These are phyloP conservation scores for Marasmius sp. DNA, from an alignment of 1,284 basidiomycete genomes.

Conservation along the genomic window DNA sequence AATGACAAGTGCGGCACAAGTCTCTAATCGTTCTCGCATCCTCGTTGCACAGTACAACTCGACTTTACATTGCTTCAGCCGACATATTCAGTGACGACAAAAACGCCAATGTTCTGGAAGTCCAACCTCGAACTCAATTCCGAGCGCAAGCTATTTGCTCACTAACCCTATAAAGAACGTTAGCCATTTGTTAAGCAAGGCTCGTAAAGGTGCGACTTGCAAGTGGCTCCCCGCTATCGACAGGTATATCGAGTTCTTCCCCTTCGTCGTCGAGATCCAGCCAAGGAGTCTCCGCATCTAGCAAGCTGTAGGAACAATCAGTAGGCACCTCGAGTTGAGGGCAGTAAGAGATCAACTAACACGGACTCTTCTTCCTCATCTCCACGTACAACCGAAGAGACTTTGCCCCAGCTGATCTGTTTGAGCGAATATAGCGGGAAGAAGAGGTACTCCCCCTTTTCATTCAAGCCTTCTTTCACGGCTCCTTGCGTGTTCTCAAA, in stretches of 20 bases:
- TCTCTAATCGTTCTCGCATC: too few relatives aligned
- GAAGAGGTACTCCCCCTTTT: neutral
- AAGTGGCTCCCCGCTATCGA: neutral
- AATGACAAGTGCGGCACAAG: too few relatives aligned
- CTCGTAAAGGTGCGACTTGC: neutral
- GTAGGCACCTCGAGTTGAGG: neutral
- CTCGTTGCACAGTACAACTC: too few relatives aligned
- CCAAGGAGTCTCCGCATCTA: neutral
- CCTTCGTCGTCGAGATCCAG: neutral
- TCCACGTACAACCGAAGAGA: neutral
- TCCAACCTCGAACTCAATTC: too few relatives aligned
- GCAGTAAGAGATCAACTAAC: neutral
- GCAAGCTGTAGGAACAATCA: neutral
- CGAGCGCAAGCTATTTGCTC: too few relatives aligned
- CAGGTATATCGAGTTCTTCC: neutral
- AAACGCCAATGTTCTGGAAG: too few relatives aligned
- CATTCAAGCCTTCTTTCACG: neutral
- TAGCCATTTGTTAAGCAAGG: neutral
- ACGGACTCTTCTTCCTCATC: neutral
- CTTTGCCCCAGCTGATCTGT: neutral
- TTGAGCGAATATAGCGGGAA: slow-evolving; percentile 1
- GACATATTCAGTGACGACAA: too few relatives aligned
- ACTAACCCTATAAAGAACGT: too few relatives aligned
- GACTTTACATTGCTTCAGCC: too few relatives aligned
- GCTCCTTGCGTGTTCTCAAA: neutral